Base-by-base conservation (phyloP, 768 basidiomycete genomes). In the Tubosaeta sp. region DNA sequence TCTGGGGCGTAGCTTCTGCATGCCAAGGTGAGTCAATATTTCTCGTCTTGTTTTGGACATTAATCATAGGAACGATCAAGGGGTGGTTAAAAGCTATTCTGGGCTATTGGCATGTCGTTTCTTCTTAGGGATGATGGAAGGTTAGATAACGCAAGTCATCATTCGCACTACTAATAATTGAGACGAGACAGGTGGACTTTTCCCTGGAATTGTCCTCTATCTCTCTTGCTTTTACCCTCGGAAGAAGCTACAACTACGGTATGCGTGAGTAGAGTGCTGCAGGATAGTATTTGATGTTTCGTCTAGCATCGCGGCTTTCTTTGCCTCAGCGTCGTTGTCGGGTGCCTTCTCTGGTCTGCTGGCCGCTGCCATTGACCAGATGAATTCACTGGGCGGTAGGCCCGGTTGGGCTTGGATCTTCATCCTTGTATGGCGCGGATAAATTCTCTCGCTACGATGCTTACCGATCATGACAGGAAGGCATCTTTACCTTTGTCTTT, bases 351-450 rank as follows among this genome's bases (percentile, higher is more conserved):
- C 82, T 6, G 85, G 86, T 38, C 66, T 87, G 7, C 72, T 87
- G 1, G 83, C 84, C 1, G 71, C 80, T 29, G 82, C 73, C 1
- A 83, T 87, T 44, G 59, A 73, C n/a, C 64, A 80, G 13, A 80
- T 87, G 73, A 63, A 82, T 40, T 79, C 79, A 12, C 64, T 73
- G 8, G 68, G 68, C 2, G 77, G 80, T 6, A 73, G 68, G 47
- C 70, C 76, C 2, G 84, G 80, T 0, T 86, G 84, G 84, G 70
- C 76, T 30, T 84, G 80, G 82, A 75, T 82, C 55, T 80, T 81
- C 55, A 78, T 81, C 34, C 36, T 80, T 16, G 77, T 79, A 62
- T 1, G 64, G 52, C 1, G 4, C 35, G 3, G 35, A 3, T 4
- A 6, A 3, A 40, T 35, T 16, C 1, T 2, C 9, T 36, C 24